phyloP scores from a whole-genome alignment of 306 rosid species.

The Delonix regia region DNA sequence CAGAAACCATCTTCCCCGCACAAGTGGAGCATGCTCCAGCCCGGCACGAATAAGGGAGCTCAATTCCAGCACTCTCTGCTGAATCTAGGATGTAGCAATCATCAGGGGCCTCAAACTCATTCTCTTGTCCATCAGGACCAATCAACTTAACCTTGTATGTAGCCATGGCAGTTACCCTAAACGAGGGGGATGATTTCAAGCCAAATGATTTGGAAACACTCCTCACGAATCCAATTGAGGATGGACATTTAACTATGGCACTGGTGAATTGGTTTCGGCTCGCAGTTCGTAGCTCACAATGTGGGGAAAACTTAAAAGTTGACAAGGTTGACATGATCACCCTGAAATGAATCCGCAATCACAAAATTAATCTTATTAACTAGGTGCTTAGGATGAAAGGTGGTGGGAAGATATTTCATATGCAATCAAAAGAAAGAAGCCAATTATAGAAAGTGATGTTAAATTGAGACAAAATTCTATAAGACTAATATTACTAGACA shows the following conservation, averaged over 20 bases:
- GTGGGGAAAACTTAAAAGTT: slow-evolving; percentile 48
- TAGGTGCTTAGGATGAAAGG: not conserved
- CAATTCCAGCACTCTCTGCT: slow-evolving; percentile 78
- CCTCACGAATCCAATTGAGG: slow-evolving; percentile 56
- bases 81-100: slow-evolving; percentile 75
- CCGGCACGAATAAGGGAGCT: slow-evolving; percentile 85
- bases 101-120: slow-evolving; percentile 74
- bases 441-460: not conserved
- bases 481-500: slow-evolving; percentile 9
- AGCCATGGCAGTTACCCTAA: slow-evolving; percentile 64
- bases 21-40: slow-evolving; percentile 91
- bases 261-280: slow-evolving; percentile 32
- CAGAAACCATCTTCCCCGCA: slow-evolving; percentile 66
- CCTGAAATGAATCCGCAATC: slow-evolving; percentile 48
- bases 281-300: slow-evolving; percentile 43
- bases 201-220: slow-evolving; percentile 54
- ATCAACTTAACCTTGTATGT: slow-evolving; percentile 73
- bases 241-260: slow-evolving; percentile 51
- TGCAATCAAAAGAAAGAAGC: not conserved
- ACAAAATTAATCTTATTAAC: slow-evolving; percentile 21
- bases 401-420: not conserved
- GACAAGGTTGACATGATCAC: slow-evolving; percentile 62
- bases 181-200: slow-evolving; percentile 59
- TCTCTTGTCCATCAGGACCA: slow-evolving; percentile 63
- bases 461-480: not conserved